Evolutionary conservation across 305 asterid species (phyloP).

Genomic region (Fraxinus paxiana): DNA sequence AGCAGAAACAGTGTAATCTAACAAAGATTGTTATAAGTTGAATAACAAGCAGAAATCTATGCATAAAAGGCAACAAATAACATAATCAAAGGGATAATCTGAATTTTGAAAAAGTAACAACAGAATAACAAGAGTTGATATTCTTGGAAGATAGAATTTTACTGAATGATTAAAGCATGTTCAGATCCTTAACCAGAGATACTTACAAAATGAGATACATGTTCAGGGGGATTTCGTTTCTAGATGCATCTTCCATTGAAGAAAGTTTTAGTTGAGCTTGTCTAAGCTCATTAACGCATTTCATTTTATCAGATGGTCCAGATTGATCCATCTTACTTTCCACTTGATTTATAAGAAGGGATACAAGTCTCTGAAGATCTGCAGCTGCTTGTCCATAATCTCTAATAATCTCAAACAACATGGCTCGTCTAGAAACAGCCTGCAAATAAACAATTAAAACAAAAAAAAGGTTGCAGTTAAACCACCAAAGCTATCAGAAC

Average conservation of each 20-base stretch:
- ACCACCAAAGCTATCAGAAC: background rate
- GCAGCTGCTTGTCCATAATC: constrained; percentile 79
- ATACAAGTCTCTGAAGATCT: constrained; percentile 69
- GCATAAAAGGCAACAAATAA: background rate
- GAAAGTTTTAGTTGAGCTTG: constrained; percentile 65
- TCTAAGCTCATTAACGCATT: constrained; percentile 56
- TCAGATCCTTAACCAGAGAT: background rate
- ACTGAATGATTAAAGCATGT: background rate
- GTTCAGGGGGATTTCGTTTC: constrained; percentile 76
- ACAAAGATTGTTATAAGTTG: background rate
- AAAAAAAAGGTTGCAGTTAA: background rate
- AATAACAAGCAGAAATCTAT: background rate
- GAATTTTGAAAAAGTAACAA: background rate
- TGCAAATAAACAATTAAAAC: constrained; percentile 28
- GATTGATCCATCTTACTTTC: constrained; percentile 50
- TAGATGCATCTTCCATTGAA: constrained; percentile 71
- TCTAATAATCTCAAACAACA: constrained; percentile 79
- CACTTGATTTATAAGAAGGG: constrained; percentile 59
- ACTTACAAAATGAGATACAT: constrained; percentile 93
- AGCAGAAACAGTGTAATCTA: background rate
- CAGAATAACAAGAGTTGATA: background rate
- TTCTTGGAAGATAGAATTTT: constrained; percentile 11
- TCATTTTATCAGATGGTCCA: constrained; percentile 52
- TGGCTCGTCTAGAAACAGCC: constrained; percentile 93
- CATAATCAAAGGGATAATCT: background rate